phyloP scores from a whole-genome alignment of 345 rosid genomes.

The Dipteronia sinensis region DNA sequence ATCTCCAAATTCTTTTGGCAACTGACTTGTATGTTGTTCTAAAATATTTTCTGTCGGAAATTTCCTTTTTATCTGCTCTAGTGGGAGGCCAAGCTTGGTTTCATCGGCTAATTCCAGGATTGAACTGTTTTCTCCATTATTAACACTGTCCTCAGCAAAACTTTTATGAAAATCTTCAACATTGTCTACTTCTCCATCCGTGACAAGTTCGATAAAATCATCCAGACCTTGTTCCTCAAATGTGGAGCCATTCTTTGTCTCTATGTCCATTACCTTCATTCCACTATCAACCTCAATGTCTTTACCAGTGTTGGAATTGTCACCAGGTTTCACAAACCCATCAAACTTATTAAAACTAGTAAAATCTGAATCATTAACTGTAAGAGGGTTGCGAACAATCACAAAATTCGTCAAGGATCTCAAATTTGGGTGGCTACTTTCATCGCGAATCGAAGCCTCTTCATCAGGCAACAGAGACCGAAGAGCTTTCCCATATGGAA shows the following conservation, averaged over 20 bases:
- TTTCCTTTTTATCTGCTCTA: constrained; percentile 30
- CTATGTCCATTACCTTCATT: not conserved
- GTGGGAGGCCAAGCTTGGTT: constrained; percentile 19
- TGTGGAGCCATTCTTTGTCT: constrained; percentile 22
- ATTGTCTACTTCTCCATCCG: constrained; percentile 26
- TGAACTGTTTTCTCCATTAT: constrained; percentile 34
- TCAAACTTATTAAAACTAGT: constrained; percentile 23
- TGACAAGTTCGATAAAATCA: constrained; percentile 25
- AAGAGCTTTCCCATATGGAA: constrained; percentile 69
- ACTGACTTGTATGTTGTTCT: constrained; percentile 23
- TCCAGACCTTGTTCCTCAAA: constrained; percentile 25
- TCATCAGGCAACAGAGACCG: constrained; percentile 49
- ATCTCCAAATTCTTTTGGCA: constrained; percentile 15
- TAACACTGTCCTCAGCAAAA: not conserved
- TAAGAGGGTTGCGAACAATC: constrained; percentile 59
- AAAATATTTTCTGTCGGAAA: constrained; percentile 11
- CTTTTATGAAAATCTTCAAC: constrained; percentile 27
- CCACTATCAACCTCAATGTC: constrained; percentile 23
- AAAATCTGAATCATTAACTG: constrained; percentile 47
- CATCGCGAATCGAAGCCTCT: constrained; percentile 16
- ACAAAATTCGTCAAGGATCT: constrained; percentile 42
- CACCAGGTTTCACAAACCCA: constrained; percentile 31
- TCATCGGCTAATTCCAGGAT: constrained; percentile 30
- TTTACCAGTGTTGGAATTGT: constrained; percentile 19
- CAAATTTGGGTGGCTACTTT: constrained; percentile 19